phyloP scores from a whole-genome alignment of 495 filamentous ascomycete genomes.

The Aspergillus steynii region DNA sequence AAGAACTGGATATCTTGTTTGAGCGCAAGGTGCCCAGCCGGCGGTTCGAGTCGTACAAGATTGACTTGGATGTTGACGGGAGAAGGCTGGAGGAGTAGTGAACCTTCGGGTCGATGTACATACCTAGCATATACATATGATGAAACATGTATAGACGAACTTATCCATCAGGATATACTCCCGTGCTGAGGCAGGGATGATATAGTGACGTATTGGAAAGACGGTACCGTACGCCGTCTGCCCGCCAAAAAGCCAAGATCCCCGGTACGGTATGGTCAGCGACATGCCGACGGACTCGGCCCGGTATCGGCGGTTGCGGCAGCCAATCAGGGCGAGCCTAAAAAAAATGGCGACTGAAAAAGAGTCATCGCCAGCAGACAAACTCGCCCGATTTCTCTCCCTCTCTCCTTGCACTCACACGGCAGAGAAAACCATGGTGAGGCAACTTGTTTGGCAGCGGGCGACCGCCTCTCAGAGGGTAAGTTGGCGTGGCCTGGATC shows the following conservation, averaged over 20 bases:
- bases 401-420: slow-evolving; percentile 9
- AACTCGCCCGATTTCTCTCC: slow-evolving; percentile 2
- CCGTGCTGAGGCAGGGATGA: too few relatives aligned
- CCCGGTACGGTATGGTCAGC: slow-evolving; percentile 5
- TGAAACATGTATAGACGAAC: too few relatives aligned
- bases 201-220: background rate
- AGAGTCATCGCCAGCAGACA: slow-evolving; percentile 14
- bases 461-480: slow-evolving; percentile 34
- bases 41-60: slow-evolving; percentile 25
- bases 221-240: background rate
- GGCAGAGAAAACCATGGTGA: slow-evolving; percentile 28
- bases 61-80: slow-evolving; percentile 21
- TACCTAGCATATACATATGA: background rate
- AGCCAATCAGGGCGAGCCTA: slow-evolving; percentile 23
- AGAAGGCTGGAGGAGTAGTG: slow-evolving; percentile 14
- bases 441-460: slow-evolving; percentile 36
- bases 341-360: slow-evolving; percentile 10
- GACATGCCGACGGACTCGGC: background rate
- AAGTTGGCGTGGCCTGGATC: slow-evolving; percentile 14
- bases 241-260: background rate
- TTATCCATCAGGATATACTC: too few relatives aligned
- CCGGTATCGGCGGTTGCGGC: slow-evolving; percentile 19
- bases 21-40: slow-evolving; percentile 48
- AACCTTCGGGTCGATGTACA: background rate
- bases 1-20: slow-evolving; percentile 56